A percentile compares a stretch with the other conserved stretches of the same genome.
Evolutionary conservation across 2,329 filamentous ascomycete species (phyloP).

Genomic region (Arthrobotrys entomopaga): DNA sequence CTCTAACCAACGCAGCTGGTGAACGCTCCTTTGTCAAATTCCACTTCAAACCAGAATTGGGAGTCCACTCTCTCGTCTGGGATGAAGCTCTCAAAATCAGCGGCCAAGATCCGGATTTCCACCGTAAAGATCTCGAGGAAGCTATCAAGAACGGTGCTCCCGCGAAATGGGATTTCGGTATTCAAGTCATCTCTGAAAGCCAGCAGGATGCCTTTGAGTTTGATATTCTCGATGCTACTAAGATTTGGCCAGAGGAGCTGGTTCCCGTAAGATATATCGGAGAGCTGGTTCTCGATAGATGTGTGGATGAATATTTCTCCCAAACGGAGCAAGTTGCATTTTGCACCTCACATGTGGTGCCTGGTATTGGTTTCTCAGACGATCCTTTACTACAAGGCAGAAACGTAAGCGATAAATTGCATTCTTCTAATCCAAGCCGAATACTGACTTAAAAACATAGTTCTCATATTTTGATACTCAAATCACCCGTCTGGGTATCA

Average conservation of each 20-base stretch:
- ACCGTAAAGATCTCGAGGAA: constrained; percentile 78
- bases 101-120: constrained; percentile 82
- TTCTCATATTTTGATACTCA: constrained; percentile 75
- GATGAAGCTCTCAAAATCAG: constrained; percentile 80
- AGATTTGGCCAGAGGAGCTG: constrained; percentile 83
- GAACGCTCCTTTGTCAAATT: constrained; percentile 81
- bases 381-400: constrained; percentile 79
- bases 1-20: constrained; percentile 74
- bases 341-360: constrained; percentile 81
- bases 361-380: constrained; percentile 79
- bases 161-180: constrained; percentile 82
- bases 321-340: constrained; percentile 86
- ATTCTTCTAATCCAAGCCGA: constrained; percentile 50
- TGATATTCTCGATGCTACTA: constrained; percentile 85
- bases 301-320: constrained; percentile 82
- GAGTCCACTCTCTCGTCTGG: constrained; percentile 80
- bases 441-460: constrained; percentile 60
- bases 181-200: constrained; percentile 79
- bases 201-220: constrained; percentile 83
- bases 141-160: constrained; percentile 77
- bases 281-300: constrained; percentile 80
- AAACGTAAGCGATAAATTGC: constrained; percentile 63
- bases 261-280: constrained; percentile 81
- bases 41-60: constrained; percentile 77
- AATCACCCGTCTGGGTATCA: constrained; percentile 75